These are phyloP conservation scores for Arabidopsis hybrid DNA, from an alignment of 441 rosid genomes.

Conservation along the genomic window DNA sequence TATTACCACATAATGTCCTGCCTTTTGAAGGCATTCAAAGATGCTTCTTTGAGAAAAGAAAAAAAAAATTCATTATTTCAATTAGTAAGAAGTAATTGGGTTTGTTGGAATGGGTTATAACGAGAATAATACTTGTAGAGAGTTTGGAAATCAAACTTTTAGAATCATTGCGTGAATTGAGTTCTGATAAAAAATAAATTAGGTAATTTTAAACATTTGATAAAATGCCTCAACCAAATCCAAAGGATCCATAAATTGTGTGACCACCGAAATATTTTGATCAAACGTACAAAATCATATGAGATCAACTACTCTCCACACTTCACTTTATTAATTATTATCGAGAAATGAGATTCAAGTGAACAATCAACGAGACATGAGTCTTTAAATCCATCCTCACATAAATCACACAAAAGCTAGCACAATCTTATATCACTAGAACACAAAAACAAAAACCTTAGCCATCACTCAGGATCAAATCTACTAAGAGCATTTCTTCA, in stretches of 20 bases:
- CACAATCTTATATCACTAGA: conserved; percentile 10
- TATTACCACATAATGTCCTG: too few species aligned
- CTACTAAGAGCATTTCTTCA: conserved; percentile 59
- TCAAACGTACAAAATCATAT: neutral
- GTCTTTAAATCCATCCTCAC: conserved; percentile 29
- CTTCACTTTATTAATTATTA: conserved; percentile 30
- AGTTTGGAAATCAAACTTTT: too few species aligned
- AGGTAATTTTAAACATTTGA: neutral
- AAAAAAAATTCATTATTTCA: too few species aligned
- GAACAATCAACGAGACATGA: conserved; percentile 30
- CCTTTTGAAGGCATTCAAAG: too few species aligned
- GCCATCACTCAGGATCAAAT: neutral
- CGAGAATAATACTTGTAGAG: too few species aligned
- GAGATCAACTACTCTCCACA: neutral
- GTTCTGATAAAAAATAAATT: neutral
- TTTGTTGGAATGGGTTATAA: too few species aligned
- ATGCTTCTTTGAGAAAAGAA: too few species aligned
- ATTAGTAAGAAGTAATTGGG: too few species aligned
- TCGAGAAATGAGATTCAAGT: conserved; percentile 10
- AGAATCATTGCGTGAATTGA: neutral
- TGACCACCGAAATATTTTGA: too few species aligned
- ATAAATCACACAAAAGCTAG: neutral
- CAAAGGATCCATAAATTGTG: too few species aligned
- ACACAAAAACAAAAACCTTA: conserved; percentile 22
- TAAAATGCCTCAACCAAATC: neutral